A percentile compares a stretch with the other conserved stretches of the same genome.
These are phyloP conservation scores for Westerdykella aurantiaca DNA, from an alignment of 2,329 filamentous ascomycete genomes.

Conservation along the genomic window DNA sequence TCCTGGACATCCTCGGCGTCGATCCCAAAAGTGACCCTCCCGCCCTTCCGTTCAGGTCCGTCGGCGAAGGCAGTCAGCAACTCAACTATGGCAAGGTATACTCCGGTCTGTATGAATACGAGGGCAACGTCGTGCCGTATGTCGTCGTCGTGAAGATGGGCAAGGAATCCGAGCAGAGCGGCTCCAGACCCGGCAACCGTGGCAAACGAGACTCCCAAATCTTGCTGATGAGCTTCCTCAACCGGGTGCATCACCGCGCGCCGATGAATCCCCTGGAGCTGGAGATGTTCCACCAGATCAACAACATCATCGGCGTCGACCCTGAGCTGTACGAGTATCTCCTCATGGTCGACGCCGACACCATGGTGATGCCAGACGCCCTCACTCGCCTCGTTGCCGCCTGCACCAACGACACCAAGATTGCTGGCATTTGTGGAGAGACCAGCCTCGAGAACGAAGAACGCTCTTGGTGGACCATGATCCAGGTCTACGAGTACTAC, in stretches of 20 bases:
- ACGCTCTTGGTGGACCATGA: conserved; percentile 98
- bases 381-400: conserved; percentile 87
- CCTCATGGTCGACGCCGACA: conserved; percentile 97
- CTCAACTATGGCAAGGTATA: conserved; percentile 99
- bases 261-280: conserved; percentile 95
- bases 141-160: conserved; percentile 94
- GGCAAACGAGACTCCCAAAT: conserved; percentile 98
- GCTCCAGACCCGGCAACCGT: conserved; percentile 92
- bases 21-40: conserved; percentile 95
- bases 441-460: conserved; percentile 95
- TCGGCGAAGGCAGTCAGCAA: conserved; percentile 82
- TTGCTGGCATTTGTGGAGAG: conserved; percentile 95
- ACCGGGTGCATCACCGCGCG: conserved; percentile 88
- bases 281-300: conserved; percentile 98
- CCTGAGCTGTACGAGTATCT: conserved; percentile 96
- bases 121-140: conserved; percentile 96
- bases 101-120: conserved; percentile 92
- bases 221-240: conserved; percentile 92
- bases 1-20: conserved; percentile 93
- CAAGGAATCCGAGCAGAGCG: conserved; percentile 88
- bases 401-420: conserved; percentile 90
- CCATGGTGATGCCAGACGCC: conserved; percentile 84
- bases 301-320: conserved; percentile 97
- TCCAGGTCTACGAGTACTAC: conserved; percentile 99
- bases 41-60: conserved; percentile 86